Evolutionary conservation across 2,329 filamentous ascomycete species (phyloP).

Genomic region (Aspergillus ochraceoroseus): DNA sequence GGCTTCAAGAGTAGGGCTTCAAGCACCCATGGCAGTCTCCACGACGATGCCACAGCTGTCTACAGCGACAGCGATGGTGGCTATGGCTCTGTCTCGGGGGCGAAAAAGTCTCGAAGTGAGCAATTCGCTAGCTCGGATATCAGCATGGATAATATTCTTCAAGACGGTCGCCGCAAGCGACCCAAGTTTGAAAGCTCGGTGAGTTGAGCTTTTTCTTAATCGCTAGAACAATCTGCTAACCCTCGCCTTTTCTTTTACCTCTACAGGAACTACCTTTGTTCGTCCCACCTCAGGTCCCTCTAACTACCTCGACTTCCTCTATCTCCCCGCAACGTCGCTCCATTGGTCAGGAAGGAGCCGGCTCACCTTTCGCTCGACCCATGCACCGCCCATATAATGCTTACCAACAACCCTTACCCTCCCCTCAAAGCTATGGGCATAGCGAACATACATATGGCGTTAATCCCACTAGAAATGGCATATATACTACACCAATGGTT

Average conservation of each 20-base stretch:
- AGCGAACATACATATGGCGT: constrained; percentile 41
- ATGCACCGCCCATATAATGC: constrained; percentile 73
- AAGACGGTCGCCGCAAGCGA: constrained; percentile 89
- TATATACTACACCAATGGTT: constrained; percentile 59
- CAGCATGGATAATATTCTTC: constrained; percentile 95
- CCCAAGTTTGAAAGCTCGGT: constrained; percentile 96
- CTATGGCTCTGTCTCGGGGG: constrained; percentile 64
- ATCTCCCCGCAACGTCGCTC: constrained; percentile 84
- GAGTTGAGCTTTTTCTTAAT: constrained; percentile 47
- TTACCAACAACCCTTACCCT: constrained; percentile 72
- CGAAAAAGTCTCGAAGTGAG: constrained; percentile 72
- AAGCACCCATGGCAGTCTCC: constrained; percentile 53
- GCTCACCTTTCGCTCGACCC: constrained; percentile 67
- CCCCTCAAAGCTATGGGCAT: constrained; percentile 71
- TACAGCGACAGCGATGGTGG: constrained; percentile 87
- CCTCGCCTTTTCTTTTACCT: constrained; percentile 16
- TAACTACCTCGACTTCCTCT: constrained; percentile 93
- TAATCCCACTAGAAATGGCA: constrained; percentile 32
- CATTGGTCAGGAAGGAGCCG: constrained; percentile 62
- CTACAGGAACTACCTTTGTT: constrained; percentile 88
- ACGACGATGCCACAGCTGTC: constrained; percentile 67
- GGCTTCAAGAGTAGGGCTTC: constrained; percentile 62
- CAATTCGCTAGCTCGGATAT: constrained; percentile 93
- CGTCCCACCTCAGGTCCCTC: constrained; percentile 87
- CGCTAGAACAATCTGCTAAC: constrained; percentile 7